Evolutionary conservation across 2,329 filamentous ascomycete genomes (phyloP), one percentile per base, ranked within the genome.

Genomic region (Stenocarpella maydis): DNA sequence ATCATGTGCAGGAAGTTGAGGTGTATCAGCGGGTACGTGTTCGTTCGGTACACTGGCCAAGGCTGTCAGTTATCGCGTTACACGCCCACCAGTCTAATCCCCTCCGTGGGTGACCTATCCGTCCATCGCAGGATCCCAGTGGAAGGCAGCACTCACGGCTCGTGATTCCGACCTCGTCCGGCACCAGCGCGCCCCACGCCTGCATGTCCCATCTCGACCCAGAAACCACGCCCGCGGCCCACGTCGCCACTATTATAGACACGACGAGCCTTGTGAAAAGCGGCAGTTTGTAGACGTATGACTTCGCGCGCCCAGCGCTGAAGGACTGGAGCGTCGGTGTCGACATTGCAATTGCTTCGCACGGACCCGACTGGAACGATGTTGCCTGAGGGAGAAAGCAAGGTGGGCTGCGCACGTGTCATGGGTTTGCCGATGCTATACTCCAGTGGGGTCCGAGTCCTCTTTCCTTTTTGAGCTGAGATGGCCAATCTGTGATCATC

Each of bases 21-120:
- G 78, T 99, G 96, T 71, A 98, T 90, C 68, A 99, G 84, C 0
- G 95, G 94, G 77, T 94, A 99, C 0, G 95, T 97, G 78, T 97
- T 98, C 43, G 97, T 86, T 71, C 96, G 91, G 81, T 98, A 95
- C 83, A 97, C 95, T 97, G 78, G 12, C 6, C 21, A 19, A n/a
- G 37, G 21, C 39, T 45, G 64, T 71, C 39, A 69, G 67, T 24
- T 53, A 26, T 45, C 8, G 47, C 8, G 12, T 19, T 28, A 41
- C 14, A 63, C 74, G 65, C 65, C 53, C 50, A 28, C 17, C 41
- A 15, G 21, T 49, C 52, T 24, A 14, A 45, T 43, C 12, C 17
- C 41, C 24, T 47, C 26, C 39, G 19, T 8, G 14, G 28, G n/a
- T 8, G 7, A 34, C 3, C 24, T 49, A 17, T 4, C 43, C 58